These are phyloP conservation scores for Scutellaria barbata DNA, from an alignment of 257 asterid genomes.

Conservation along the genomic window DNA sequence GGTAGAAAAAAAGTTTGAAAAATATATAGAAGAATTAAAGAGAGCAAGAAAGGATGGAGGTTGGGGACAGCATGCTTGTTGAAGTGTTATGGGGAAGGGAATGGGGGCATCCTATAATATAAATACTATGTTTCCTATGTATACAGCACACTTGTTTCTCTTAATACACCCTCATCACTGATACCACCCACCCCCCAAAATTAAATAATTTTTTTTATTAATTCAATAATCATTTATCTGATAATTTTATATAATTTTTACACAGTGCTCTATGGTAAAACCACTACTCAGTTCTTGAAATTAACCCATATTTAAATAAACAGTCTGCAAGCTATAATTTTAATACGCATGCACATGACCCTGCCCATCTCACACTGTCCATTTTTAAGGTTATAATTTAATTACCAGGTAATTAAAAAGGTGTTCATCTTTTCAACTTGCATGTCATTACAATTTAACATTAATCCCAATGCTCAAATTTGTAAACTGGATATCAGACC, in stretches of 20 bases:
- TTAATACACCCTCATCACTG: constrained; percentile 37
- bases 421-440: constrained; percentile 53
- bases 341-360: constrained; percentile 47
- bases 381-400: constrained; percentile 26
- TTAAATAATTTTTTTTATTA: constrained; percentile 33
- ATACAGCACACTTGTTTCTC: constrained; percentile 55
- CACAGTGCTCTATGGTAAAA: constrained; percentile 54
- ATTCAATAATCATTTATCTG: constrained; percentile 13
- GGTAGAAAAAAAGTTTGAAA: background rate
- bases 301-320: constrained; percentile 31
- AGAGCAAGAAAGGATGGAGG: background rate
- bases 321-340: constrained; percentile 30
- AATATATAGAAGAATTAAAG: too few relatives aligned
- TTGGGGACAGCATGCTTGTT: constrained; percentile 41
- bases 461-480: constrained; percentile 40
- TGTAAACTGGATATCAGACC: background rate
- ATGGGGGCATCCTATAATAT: constrained; percentile 16
- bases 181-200: constrained; percentile 44
- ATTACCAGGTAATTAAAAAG: constrained; percentile 45
- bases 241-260: constrained; percentile 26
- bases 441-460: constrained; percentile 32
- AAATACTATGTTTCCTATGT: constrained; percentile 59
- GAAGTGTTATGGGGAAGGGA: constrained; percentile 35
- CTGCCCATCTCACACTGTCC: constrained; percentile 44
- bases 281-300: constrained; percentile 25